Conservation (phyloP, 768 basidiomycete species). For the Mycena chlorophos region DNA sequence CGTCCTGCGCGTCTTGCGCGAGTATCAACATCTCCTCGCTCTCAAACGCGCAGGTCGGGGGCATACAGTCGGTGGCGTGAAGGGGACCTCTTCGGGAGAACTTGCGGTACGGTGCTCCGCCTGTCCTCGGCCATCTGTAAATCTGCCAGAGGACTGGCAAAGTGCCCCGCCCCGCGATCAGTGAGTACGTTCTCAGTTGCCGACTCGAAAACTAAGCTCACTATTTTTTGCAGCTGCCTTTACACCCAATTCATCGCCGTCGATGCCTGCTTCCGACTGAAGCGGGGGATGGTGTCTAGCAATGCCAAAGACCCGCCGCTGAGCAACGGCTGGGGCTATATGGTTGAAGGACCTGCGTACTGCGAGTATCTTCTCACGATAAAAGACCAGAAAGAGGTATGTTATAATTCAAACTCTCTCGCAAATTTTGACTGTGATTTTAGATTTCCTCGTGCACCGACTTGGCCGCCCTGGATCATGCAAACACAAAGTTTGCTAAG, state of each 20-base stretch:
- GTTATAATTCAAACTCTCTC: not conserved
- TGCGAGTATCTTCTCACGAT: not conserved
- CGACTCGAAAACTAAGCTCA: no score
- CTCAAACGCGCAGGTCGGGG: slow-evolving; percentile 29
- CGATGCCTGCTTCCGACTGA: slow-evolving; percentile 21
- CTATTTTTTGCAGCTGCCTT: not conserved
- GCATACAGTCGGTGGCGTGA: slow-evolving; percentile 25
- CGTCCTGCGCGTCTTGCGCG: slow-evolving; percentile 10
- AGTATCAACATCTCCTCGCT: slow-evolving; percentile 29
- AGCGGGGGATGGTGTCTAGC: slow-evolving; percentile 13
- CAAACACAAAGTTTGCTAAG: slow-evolving; percentile 20
- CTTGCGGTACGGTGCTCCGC: slow-evolving; percentile 33
- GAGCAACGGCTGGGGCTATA: slow-evolving; percentile 7
- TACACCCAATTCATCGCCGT: slow-evolving; percentile 20
- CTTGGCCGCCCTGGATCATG: slow-evolving; percentile 19
- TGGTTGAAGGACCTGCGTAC: not conserved
- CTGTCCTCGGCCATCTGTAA: slow-evolving; percentile 31
- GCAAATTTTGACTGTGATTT: not conserved
- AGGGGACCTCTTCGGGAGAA: slow-evolving; percentile 26
- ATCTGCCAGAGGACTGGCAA: slow-evolving; percentile 29
- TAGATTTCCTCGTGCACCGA: slow-evolving; percentile 27
- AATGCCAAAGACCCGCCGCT: slow-evolving; percentile 8
- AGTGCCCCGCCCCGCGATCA: slow-evolving; percentile 7
- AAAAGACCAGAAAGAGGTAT: slow-evolving; percentile 1
- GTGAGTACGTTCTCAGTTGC: slow-evolving; percentile 11